Evolutionary conservation across 2,329 filamentous ascomycete genomes (phyloP).

Genomic region (Calonectria pauciramosa): DNA sequence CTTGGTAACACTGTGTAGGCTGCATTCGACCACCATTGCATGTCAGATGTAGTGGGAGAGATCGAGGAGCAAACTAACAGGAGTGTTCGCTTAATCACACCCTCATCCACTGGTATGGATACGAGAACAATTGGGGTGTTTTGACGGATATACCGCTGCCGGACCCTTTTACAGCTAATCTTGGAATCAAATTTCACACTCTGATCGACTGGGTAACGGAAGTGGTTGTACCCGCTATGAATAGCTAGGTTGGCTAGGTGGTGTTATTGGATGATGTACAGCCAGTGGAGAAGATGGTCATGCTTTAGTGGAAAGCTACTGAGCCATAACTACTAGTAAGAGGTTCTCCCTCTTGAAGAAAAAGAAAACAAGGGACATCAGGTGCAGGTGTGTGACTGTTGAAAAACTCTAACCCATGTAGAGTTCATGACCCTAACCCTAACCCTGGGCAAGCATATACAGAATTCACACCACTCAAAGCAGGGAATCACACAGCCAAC

Average conservation of each 20-base stretch:
- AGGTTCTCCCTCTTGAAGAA: no score
- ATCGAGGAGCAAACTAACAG: neutral
- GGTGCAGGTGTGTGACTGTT: no score
- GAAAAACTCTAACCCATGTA: no score
- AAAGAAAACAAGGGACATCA: no score
- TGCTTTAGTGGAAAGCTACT: no score
- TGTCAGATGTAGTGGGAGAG: neutral
- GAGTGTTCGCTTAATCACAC: neutral
- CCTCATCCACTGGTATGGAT: neutral
- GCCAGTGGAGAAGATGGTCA: no score
- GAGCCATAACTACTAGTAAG: no score
- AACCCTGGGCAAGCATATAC: no score
- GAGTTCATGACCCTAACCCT: no score
- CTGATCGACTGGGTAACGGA: neutral
- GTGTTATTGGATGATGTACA: no score
- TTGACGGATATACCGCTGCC: neutral
- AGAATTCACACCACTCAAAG: no score
- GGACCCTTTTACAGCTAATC: neutral
- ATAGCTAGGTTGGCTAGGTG: neutral
- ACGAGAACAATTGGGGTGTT: slow-evolving; percentile 10
- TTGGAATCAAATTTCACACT: neutral
- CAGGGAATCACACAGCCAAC: no score
- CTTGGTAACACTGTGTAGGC: neutral
- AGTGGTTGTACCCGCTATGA: neutral
- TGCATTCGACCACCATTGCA: neutral